A percentile compares a stretch with the other conserved stretches of the same genome.
These are phyloP conservation scores for Leucosporidium yakuticum DNA, from an alignment of 768 basidiomycete species.

Conservation along the genomic window DNA sequence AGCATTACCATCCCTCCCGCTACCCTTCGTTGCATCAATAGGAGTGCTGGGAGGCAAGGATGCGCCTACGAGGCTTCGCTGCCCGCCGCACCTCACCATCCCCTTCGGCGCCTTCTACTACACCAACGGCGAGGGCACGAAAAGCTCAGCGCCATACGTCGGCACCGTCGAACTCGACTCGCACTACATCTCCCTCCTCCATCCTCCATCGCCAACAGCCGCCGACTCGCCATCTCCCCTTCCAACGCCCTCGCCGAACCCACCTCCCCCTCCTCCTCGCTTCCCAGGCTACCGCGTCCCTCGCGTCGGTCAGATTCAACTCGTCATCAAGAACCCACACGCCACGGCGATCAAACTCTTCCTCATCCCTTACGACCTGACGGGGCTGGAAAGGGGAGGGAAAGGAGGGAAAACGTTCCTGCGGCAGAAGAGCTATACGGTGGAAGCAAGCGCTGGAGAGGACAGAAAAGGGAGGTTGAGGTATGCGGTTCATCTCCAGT, in stretches of 20 bases:
- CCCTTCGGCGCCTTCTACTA: slow-evolving; percentile 35
- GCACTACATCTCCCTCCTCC: slow-evolving; percentile 30
- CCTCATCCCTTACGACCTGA: slow-evolving; percentile 42
- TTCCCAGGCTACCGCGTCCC: slow-evolving; percentile 42
- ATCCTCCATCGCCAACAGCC: background rate
- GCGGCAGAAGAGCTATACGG: slow-evolving; percentile 39
- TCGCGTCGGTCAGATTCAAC: slow-evolving; percentile 40
- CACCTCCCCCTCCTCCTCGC: background rate
- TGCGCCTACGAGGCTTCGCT: slow-evolving; percentile 20
- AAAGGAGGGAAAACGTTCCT: slow-evolving; percentile 40
- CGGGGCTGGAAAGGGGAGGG: slow-evolving; percentile 34
- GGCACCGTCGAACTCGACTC: slow-evolving; percentile 41
- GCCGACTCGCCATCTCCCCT: background rate
- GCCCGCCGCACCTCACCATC: slow-evolving; percentile 34
- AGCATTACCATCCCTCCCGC: slow-evolving; percentile 30
- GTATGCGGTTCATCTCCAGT: slow-evolving; percentile 41
- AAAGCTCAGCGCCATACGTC: slow-evolving; percentile 38
- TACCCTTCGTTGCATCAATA: slow-evolving; percentile 37
- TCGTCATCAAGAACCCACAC: slow-evolving; percentile 41
- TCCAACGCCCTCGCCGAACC: background rate
- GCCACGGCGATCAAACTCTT: slow-evolving; percentile 42
- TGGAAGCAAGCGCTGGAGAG: background rate
- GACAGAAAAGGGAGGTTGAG: slow-evolving; percentile 36
- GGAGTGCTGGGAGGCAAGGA: slow-evolving; percentile 32
- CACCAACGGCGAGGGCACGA: slow-evolving; percentile 5